phyloP scores from a whole-genome alignment of 805 yeast species.

The Jamesozyma jinghongensis region DNA sequence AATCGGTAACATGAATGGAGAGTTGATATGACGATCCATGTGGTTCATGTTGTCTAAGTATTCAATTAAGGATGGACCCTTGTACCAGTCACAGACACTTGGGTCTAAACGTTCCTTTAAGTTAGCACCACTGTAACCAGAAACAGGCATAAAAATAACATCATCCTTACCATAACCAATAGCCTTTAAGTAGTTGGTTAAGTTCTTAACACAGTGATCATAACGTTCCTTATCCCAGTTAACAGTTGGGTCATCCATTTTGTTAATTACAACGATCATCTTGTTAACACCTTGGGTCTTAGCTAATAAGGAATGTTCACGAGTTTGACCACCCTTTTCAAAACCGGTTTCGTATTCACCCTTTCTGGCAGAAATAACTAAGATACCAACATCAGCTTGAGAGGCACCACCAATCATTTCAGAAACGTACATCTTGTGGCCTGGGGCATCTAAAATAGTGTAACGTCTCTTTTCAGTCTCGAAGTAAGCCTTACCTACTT shows the following conservation, averaged over 20 bases:
- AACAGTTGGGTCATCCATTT: constrained; percentile 98
- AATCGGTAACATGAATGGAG: constrained; percentile 96
- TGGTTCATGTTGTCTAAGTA: constrained; percentile 76
- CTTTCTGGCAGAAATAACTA: constrained; percentile 95
- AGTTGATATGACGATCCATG: constrained; percentile 77
- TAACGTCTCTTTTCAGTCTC: constrained; percentile 98
- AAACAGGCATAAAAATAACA: constrained; percentile 90
- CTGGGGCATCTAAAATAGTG: constrained; percentile 98
- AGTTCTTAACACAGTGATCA: constrained; percentile 85
- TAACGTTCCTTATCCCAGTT: constrained; percentile 93
- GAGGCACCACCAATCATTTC: constrained; percentile 99
- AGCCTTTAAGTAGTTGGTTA: constrained; percentile 69
- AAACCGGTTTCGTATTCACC: constrained; percentile 99
- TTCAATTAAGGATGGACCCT: constrained; percentile 86
- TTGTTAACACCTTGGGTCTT: constrained; percentile 97
- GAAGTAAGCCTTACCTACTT: constrained; percentile 95
- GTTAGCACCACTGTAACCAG: constrained; percentile 97
- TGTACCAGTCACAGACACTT: constrained; percentile 82
- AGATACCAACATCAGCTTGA: constrained; percentile 96
- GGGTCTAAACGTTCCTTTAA: constrained; percentile 74
- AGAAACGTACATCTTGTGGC: constrained; percentile 97
- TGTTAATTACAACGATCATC: constrained; percentile 87
- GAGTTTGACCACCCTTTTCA: constrained; percentile 97
- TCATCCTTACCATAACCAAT: constrained; percentile 87
- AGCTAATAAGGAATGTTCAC: constrained; percentile 95